phyloP scores from a whole-genome alignment of 306 rosid species.

The Astragalus glycyphyllos region DNA sequence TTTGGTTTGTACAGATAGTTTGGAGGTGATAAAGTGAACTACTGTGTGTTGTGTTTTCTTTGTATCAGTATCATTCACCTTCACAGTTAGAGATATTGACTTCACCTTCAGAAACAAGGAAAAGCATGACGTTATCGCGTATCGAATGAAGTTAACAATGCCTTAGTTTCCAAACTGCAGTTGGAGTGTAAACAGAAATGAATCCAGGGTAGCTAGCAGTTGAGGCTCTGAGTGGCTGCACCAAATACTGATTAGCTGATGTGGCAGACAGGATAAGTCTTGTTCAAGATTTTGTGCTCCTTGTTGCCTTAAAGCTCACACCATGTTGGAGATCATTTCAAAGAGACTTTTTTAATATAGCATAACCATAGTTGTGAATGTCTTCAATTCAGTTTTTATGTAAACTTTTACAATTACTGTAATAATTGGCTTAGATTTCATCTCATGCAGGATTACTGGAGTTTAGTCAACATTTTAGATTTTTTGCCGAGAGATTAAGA shows the following conservation, averaged over 20 bases:
- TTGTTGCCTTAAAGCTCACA: not conserved
- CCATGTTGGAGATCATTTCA: not conserved
- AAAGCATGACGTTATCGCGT: not conserved
- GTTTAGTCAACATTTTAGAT: slow-evolving; percentile 18
- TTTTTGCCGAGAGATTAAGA: slow-evolving; percentile 1
- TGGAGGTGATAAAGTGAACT: slow-evolving; percentile 40
- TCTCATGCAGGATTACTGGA: slow-evolving; percentile 12
- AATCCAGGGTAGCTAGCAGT: slow-evolving; percentile 31
- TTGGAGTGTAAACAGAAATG: not conserved
- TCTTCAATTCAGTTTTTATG: slow-evolving; percentile 28
- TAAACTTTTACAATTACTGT: slow-evolving; percentile 32
- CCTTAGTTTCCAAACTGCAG: slow-evolving; percentile 38
- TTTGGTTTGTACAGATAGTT: slow-evolving; percentile 54
- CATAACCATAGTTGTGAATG: slow-evolving; percentile 1
- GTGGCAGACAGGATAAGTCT: not conserved
- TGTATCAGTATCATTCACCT: not conserved
- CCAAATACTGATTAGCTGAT: slow-evolving; percentile 20
- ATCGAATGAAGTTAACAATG: slow-evolving; percentile 20
- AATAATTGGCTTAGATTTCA: slow-evolving; percentile 26
- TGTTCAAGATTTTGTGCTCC: not conserved
- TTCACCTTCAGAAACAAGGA: slow-evolving; percentile 28
- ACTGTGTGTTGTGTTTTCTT: slow-evolving; percentile 36
- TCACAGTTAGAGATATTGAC: slow-evolving; percentile 2
- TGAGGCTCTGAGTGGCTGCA: slow-evolving; percentile 35
- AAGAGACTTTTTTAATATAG: not conserved